Base-by-base conservation (phyloP, 2,329 filamentous ascomycete genomes). In the Thielaviopsis cerberus region DNA sequence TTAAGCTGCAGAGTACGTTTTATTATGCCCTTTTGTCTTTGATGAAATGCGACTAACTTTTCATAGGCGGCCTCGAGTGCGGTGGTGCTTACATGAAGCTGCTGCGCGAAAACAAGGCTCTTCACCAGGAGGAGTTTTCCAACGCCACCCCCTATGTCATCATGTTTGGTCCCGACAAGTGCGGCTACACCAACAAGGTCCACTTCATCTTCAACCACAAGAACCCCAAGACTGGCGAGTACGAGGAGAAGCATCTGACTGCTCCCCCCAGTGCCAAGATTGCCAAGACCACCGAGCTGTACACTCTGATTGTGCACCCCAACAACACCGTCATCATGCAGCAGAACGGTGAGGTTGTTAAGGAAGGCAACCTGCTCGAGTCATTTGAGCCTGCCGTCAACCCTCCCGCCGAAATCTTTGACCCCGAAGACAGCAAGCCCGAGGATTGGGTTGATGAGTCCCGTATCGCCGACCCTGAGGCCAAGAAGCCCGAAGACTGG, bases 121-220 rank as follows among this genome's bases (percentile, higher is more conserved):
- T 98, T 67, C 88, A 95, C 77, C 82, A 88, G 67, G 91, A 97
- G 64, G 92, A 98, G 77, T 98, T 98, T 78, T 88, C 87, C 72
- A 97, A 98, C 75, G 82, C 85, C 62, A 95, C 91, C 51, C 92
- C 92, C 54, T 98, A 98, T 70, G 87, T 98, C 66, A 94, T 98
- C 80, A 98, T 98, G 92, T 98, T 98, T 71, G 92, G 92, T 65
- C 92, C 92, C 66, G 92, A 98, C 79, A 97, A 97, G 85, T 98
- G 92, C 72, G 92, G 92, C 72, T 81, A 88, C 71, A 97, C 88
- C 73, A 98, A 98, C 85, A 97, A 97, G 85, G 87, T 94, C 57
- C 80, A 82, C 74, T 95, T 98, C 77, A 98, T 98, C 73, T 94
- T 98, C 83, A 92, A 94, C 75, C 92, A 98, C 86, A 98, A 97